phyloP scores from a whole-genome alignment of 352 stramenopile genomes.

The Phytophthora fragariae region DNA sequence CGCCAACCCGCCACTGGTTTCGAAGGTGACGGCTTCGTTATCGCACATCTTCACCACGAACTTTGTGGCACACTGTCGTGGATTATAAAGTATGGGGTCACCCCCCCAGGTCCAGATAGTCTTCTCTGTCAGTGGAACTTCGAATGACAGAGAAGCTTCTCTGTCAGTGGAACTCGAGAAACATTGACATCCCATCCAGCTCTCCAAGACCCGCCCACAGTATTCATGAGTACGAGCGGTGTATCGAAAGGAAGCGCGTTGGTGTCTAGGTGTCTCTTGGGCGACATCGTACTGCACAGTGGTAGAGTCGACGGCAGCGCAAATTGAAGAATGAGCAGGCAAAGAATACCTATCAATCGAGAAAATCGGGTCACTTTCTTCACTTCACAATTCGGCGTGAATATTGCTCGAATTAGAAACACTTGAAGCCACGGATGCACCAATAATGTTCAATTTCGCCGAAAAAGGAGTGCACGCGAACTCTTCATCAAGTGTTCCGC shows the following conservation, averaged over 20 bases:
- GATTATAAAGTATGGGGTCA: not conserved
- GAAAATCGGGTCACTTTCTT: not conserved
- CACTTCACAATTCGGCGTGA: no score
- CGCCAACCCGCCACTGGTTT: not conserved
- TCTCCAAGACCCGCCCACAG: not conserved
- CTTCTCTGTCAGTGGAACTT: not conserved
- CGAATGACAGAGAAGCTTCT: no score
- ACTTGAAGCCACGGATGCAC: no score
- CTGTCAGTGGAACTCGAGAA: no score
- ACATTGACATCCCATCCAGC: not conserved
- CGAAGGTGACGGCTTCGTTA: not conserved
- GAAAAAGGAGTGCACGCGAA: no score
- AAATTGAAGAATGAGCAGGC: not conserved
- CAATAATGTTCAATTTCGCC: no score
- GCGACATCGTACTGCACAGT: not conserved
- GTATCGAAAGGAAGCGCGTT: not conserved
- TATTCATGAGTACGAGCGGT: not conserved
- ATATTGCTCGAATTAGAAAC: no score
- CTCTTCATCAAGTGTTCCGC: no score
- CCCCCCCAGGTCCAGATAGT: not conserved
- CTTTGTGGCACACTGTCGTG: not conserved
- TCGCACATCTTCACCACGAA: not conserved
- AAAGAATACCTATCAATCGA: not conserved
- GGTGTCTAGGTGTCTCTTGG: not conserved
- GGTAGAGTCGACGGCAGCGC: no score